Base-by-base conservation (phyloP, 441 rosid species). In the Arabidopsis lyrata region DNA sequence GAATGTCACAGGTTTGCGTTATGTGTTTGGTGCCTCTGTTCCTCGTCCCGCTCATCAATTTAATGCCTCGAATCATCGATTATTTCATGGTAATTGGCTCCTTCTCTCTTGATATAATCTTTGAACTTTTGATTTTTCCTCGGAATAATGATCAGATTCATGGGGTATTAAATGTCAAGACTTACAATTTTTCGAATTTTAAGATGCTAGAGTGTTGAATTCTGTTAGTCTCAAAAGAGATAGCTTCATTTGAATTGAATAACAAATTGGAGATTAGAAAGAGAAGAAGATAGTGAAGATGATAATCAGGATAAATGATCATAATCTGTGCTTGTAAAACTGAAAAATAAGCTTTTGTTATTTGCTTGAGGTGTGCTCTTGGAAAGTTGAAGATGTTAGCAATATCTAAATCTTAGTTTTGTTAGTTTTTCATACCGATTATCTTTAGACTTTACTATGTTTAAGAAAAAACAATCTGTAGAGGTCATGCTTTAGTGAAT, bases 11-110 rank as follows among this genome's bases (percentile, higher is more conserved):
- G 97, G 98, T 94, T 78, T 94, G 97, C 80, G 36, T 92, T 70
- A 85, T 83, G 68, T 94, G 99, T 78, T 80, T 94, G 76, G 80
- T 94, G 59, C 99, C 97, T 14, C 85, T 94, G 77, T 92, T 94
- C 85, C 85, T 94, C 53, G 80, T 94, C 80, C 94, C 97, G 20
- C 83, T 92, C 85, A 77, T 94, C 83, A 94, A 89, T 72, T 9
- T 88, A 41, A 70, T 94, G 72, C 99, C 97, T 32, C 66, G 88
- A 3, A 88, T 90, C 73, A 83, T 92, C 70, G 15, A 85, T 85
- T 82, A 42, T 44, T 52, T 94, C 66, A 72, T 88, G 97, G 97
- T 86, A 75, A 83, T 77, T 31, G n/a, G 18, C 7, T 63, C 53
- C 0, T 54, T 6, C 1, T 38, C 11, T 39, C 54, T 32, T 62